Evolutionary conservation across 2,329 filamentous ascomycete genomes (phyloP), one percentile per base, ranked within the genome.

Genomic region (Beauveria australis): DNA sequence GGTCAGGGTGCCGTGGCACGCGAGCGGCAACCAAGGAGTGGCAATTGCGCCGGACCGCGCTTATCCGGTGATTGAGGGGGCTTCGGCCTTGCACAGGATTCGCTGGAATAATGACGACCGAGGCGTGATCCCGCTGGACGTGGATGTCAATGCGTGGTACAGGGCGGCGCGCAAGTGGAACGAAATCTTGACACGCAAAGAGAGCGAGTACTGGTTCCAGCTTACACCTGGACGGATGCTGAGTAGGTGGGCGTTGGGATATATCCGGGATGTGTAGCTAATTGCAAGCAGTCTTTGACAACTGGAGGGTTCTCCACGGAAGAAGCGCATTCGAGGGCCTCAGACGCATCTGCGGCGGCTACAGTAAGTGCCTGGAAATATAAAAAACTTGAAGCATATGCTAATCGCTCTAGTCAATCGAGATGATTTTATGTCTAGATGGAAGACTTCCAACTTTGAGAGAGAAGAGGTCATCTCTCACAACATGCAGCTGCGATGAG

Each of bases 21-120:
- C 92, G n/a, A 94, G 89, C 63, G 94, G 94, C 10, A 97, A 97
- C 68, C 78, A 89, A 63, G 91, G 89, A 37, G 88, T 92, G 64
- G 88, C 84, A 41, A 92, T 97, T 63, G 81, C 89, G 54, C 91
- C 93, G 0, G 83, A 87, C 61, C 77, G 75, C 47, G 75, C 81
- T 3, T 89, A 88, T 62, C 89, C 92, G 0, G 90, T 96, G 1
- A 76, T 97, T 9, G 85, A 87, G 61, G 75, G 85, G 48, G 77
- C 85, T 52, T 71, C 75, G 8, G 64, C 64, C 12, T 51, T 81
- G 53, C 70, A 72, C 22, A 87, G 91, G 60, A 79, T 97, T 7
- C 82, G 93, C 59, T 99, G 94, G 94, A 99, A 99, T 72, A 93
- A 92, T 64, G 89, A 91, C 64, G 94, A 97, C 72, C 81, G 94